phyloP scores from a whole-genome alignment of 495 filamentous ascomycete genomes.

The Penicillium silybi region DNA sequence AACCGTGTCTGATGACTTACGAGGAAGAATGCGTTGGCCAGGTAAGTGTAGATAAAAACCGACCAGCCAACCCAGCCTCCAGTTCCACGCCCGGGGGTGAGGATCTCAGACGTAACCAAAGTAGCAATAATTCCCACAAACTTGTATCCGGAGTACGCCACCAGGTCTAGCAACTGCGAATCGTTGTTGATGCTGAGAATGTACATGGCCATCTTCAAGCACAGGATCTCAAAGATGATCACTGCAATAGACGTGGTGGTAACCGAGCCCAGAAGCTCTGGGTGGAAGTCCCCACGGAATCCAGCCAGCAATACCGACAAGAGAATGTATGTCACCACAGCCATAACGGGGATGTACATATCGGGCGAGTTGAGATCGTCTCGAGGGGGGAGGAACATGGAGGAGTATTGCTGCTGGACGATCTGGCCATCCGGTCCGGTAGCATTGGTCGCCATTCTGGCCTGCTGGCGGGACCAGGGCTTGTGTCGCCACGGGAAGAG shows the following conservation, averaged over 20 bases:
- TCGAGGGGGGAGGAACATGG: constrained; percentile 87
- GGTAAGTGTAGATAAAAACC: constrained; percentile 84
- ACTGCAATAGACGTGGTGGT: constrained; percentile 79
- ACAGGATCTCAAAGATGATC: constrained; percentile 80
- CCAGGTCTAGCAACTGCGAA: constrained; percentile 80
- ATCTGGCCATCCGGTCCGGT: constrained; percentile 61
- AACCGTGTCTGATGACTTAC: constrained; percentile 45
- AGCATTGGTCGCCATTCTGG: constrained; percentile 46
- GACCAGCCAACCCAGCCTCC: constrained; percentile 85
- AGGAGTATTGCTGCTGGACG: constrained; percentile 56
- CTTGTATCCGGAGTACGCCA: constrained; percentile 97
- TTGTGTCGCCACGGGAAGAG: constrained; percentile 97
- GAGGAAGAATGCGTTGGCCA: constrained; percentile 93
- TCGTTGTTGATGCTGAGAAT: constrained; percentile 87
- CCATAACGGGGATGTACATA: constrained; percentile 92
- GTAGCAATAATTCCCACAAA: constrained; percentile 95
- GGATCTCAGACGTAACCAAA: constrained; percentile 68
- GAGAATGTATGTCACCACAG: constrained; percentile 94
- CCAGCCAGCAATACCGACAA: constrained; percentile 86
- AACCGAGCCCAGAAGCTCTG: constrained; percentile 84
- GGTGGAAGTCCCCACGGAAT: constrained; percentile 87
- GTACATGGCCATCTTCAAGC: constrained; percentile 88
- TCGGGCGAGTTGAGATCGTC: constrained; percentile 97
- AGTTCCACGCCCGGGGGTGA: constrained; percentile 73
- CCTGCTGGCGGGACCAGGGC: constrained; percentile 82